A percentile compares a stretch with the other conserved stretches of the same genome.
phyloP scores from a whole-genome alignment of 768 basidiomycete species.

The Hericium erinaceus region DNA sequence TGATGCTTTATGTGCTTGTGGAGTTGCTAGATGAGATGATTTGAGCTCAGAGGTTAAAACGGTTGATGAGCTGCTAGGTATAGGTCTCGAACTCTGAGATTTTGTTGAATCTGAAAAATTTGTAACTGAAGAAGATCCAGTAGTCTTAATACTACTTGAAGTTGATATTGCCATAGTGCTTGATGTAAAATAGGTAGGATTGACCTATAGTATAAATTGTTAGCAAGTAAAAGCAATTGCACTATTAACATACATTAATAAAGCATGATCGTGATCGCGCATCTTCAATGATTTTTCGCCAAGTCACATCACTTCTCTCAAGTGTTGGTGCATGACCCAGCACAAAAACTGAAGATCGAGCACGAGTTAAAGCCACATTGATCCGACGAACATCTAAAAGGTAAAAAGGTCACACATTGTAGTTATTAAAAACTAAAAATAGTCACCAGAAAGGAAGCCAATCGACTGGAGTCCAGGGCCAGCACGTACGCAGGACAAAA shows the following conservation, averaged over 20 bases:
- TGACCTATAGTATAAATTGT: slow-evolving; percentile 17
- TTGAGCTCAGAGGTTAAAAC: background rate
- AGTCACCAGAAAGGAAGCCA: slow-evolving; percentile 78
- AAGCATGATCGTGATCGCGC: slow-evolving; percentile 58
- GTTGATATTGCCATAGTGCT: too few relatives aligned
- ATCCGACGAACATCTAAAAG: slow-evolving; percentile 69
- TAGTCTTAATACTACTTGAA: too few relatives aligned
- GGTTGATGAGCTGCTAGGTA: background rate
- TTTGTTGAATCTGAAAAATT: too few relatives aligned
- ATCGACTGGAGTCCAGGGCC: slow-evolving; percentile 75
- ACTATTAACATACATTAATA: slow-evolving; percentile 42
- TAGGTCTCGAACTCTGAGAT: background rate
- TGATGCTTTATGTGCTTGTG: too few relatives aligned
- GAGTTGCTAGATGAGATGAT: too few relatives aligned
- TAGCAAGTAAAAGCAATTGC: slow-evolving; percentile 4
- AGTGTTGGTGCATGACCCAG: slow-evolving; percentile 87
- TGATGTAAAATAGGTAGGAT: slow-evolving; percentile 30
- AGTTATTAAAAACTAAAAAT: background rate
- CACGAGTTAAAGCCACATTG: slow-evolving; percentile 98
- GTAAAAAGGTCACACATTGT: background rate
- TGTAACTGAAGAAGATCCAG: too few relatives aligned
- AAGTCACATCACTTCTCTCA: slow-evolving; percentile 72
- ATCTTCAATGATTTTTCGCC: slow-evolving; percentile 71
- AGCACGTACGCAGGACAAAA: slow-evolving; percentile 92
- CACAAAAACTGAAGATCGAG: slow-evolving; percentile 89